A percentile compares a stretch with the other conserved stretches of the same genome.
phyloP scores from a whole-genome alignment of 257 asterid species.

The Primulina huaijiensis region DNA sequence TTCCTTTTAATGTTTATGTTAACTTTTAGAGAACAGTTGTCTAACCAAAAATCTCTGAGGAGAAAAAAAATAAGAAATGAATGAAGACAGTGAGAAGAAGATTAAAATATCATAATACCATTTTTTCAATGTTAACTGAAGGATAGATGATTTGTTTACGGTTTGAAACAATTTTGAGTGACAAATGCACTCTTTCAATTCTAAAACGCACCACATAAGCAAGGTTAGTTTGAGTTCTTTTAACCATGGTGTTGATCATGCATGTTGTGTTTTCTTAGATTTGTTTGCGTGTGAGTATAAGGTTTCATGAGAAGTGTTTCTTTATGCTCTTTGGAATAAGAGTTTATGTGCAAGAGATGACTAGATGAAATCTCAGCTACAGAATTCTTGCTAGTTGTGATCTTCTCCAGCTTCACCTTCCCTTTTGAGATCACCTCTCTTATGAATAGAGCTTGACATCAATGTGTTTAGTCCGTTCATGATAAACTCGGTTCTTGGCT shows the following conservation, averaged over 20 bases:
- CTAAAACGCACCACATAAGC: not conserved
- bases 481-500: too few species aligned
- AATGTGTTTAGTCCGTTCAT: too few species aligned
- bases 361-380: too few species aligned
- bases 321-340: too few species aligned
- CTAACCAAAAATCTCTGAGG: not conserved
- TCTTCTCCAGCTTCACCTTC: too few species aligned
- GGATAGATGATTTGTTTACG: not conserved
- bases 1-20: constrained; percentile 3
- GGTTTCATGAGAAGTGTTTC: not conserved
- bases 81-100: not conserved
- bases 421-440: too few species aligned
- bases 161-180: not conserved
- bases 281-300: constrained; percentile 5
- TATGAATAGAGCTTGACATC: too few species aligned
- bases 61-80: not conserved
- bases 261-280: constrained; percentile 7
- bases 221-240: constrained; percentile 5
- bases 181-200: constrained; percentile 13
- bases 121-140: not conserved
- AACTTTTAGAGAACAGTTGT: not conserved
- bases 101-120: not conserved
- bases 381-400: too few species aligned
- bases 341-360: too few species aligned
- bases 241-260: not conserved